Base-by-base conservation (phyloP, 352 stramenopile species). In the Phytophthora europaea region DNA sequence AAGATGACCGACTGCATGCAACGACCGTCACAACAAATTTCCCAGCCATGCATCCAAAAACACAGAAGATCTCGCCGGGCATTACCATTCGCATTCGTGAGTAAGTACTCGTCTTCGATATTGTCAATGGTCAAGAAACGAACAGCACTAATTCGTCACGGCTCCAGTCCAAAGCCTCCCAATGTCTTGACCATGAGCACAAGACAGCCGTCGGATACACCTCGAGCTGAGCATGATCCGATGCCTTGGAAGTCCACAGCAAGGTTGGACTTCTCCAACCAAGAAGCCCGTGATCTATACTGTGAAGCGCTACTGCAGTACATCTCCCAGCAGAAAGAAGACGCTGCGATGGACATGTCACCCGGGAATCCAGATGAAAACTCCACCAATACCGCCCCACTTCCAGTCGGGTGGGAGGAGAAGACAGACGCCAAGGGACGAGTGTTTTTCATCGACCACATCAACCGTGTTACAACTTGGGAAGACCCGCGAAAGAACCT, bases 31-130 rank as follows among this genome's bases (percentile, higher is more conserved):
- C 75, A 26, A 95, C 88, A 16, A 94, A 93, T 60, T 95, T 94
- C 47, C 87, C 88, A 20, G 88, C 84, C 9, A 94, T 95, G 88
- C 88, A 94, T 53, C 87, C 86, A n/a, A 77, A 77, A 28, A 94
- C 88, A 2, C 83, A 91, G 50, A 86, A 82, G 60, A 94, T 93
- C 55, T 91, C 83, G 7, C 76, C 81, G 5, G 73, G 70, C 12
- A 88, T 80, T 36, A 58, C 61, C n/a, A 91, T 92, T 65, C 84
- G 84, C 61, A 93, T 93, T 66, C 86, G 83, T 13, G 88, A 84
- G 86, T 93, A 67, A 67, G 85, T 84, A 15, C 26, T 13, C 15
- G 6, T 45, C 7, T 7, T 67, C 5, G 51, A 7, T 22, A n/a
- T 18, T 53, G 38, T 22, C 1, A 26, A 40, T 38, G 10, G 36